Evolutionary conservation across 2,329 filamentous ascomycete species (phyloP).

Genomic region (Trichoderma arundinaceum): DNA sequence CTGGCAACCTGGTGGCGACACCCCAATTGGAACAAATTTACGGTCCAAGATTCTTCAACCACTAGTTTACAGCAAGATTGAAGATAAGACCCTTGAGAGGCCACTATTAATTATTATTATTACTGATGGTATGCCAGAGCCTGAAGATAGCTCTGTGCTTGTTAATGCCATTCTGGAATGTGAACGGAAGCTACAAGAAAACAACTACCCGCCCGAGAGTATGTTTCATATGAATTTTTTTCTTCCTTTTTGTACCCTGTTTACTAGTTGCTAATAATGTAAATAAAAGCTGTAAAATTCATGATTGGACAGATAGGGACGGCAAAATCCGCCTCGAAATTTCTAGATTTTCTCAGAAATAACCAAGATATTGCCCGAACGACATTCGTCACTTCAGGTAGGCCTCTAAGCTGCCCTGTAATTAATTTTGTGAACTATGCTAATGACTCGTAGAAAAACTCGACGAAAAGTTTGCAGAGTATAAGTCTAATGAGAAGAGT

Average conservation of each 20-base stretch:
- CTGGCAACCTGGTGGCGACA: slow-evolving; percentile 12
- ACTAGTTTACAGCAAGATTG: neutral
- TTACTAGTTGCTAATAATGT: neutral
- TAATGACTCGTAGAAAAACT: neutral
- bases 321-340: slow-evolving; percentile 5
- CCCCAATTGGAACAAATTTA: neutral
- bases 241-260: too few relatives aligned
- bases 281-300: neutral
- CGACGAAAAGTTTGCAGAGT: neutral
- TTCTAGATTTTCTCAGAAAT: neutral
- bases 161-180: neutral
- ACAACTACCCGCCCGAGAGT: neutral
- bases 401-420: neutral
- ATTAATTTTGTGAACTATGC: neutral
- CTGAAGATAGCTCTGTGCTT: slow-evolving; percentile 1
- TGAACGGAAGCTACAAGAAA: neutral
- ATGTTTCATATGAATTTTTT: neutral
- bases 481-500: neutral
- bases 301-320: slow-evolving; percentile 13
- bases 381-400: slow-evolving; percentile 2
- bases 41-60: slow-evolving; percentile 15
- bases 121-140: slow-evolving; percentile 11
- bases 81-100: neutral
- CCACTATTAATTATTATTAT: slow-evolving; percentile 2
- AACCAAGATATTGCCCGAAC: slow-evolving; percentile 7